phyloP scores from a whole-genome alignment of 306 rosid genomes.

The Citrullus colocynthis region DNA sequence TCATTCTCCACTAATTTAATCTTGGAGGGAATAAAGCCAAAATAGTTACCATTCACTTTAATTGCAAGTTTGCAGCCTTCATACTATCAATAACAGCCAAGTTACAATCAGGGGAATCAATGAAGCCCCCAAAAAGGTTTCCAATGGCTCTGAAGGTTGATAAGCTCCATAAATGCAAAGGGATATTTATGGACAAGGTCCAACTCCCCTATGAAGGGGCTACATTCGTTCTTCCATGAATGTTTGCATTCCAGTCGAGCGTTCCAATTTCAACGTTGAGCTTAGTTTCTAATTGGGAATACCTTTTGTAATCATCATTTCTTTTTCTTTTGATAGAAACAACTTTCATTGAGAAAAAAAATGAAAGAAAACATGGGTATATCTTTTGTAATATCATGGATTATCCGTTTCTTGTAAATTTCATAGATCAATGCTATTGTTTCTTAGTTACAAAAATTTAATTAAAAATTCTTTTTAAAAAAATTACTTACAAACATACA shows the following conservation, averaged over 20 bases:
- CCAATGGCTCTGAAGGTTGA: no score
- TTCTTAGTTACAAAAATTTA: background rate
- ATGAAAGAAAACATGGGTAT: no score
- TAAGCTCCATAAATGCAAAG: no score
- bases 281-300: no score
- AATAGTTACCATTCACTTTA: background rate
- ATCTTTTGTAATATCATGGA: background rate
- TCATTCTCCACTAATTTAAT: background rate
- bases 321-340: no score
- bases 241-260: no score
- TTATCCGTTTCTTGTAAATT: background rate
- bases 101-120: background rate
- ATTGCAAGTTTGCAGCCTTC: background rate
- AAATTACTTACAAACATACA: background rate
- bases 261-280: no score
- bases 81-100: background rate
- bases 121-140: no score
- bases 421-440: background rate
- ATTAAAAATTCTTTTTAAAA: no score
- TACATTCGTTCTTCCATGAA: no score
- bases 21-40: background rate
- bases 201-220: background rate
- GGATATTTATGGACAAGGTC: background rate
- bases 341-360: no score
- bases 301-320: no score